Evolutionary conservation across 148 eudicot genomes (phyloP), one percentile per base, ranked within the genome.

Genomic region (Dianthus caryophyllus): DNA sequence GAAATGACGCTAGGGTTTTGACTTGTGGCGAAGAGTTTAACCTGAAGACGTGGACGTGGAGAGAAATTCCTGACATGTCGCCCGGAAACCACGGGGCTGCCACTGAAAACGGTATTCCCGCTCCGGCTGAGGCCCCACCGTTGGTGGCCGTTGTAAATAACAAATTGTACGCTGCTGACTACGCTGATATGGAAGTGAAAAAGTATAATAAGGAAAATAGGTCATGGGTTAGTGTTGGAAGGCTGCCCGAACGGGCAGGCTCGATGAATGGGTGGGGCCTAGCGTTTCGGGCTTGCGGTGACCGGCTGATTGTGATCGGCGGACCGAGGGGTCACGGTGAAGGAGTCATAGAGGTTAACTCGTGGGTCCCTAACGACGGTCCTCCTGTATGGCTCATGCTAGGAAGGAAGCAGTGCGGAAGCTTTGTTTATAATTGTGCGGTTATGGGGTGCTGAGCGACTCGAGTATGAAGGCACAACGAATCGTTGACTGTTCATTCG

Each of bases 181-280:
- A 85, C 61, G 93, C 90, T 16, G 73, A 38, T 26, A 88, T 84
- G 93, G 87, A 83, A 70, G 77, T 92, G 36, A 82, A 79, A 49
- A 87, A 78, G 55, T 92, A 84, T 20, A 71, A 85, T 29, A 92
- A 92, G 78, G 49, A 17, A 1, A 74, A 57, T 27, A 68, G 50
- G 70, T 56, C 53, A 15, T 91, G 97, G 97, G 66, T 22, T 4
- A 76, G 84, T 0, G 73, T 91, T 4, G 92, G 92, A 31, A 76
- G 82, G 69, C 77, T 91, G 84, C 97, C 97, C 17, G 87, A 86
- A 63, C 68, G 96, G 7, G 96, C 87, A 1, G 88, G 70, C 44
- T 88, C 90, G 0, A 83, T 84, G 92, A 82, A 84, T 26, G 97
- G 97, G 9, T 91, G 97, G 97, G 97, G 97, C 1, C 80, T 91